phyloP scores from a whole-genome alignment of 768 basidiomycete species.

The Chalciporus chontae region DNA sequence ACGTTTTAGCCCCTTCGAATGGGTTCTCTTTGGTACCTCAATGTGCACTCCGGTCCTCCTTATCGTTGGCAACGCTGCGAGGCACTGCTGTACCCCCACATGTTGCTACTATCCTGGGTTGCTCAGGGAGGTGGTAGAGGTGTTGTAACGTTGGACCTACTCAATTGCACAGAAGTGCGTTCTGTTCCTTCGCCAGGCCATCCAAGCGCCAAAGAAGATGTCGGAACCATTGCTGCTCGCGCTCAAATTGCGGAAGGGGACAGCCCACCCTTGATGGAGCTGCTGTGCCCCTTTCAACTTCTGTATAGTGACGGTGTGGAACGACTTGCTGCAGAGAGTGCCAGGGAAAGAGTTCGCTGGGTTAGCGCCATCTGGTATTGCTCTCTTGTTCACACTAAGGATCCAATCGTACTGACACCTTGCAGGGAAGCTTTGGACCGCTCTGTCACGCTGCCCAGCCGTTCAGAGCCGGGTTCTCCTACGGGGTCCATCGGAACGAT shows the following conservation, averaged over 20 bases:
- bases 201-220: slow-evolving; percentile 77
- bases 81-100: slow-evolving; percentile 77
- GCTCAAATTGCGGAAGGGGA: slow-evolving; percentile 48
- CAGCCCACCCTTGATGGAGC: slow-evolving; percentile 55
- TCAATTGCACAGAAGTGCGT: slow-evolving; percentile 85
- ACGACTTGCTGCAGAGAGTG: slow-evolving; percentile 82
- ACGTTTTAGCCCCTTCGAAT: slow-evolving; percentile 71
- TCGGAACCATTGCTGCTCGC: slow-evolving; percentile 80
- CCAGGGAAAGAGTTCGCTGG: slow-evolving; percentile 85
- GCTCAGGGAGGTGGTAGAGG: slow-evolving; percentile 80
- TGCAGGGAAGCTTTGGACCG: slow-evolving; percentile 77
- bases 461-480: slow-evolving; percentile 43
- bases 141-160: slow-evolving; percentile 79
- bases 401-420: not conserved
- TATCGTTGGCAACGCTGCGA: slow-evolving; percentile 82
- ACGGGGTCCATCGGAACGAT: slow-evolving; percentile 68
- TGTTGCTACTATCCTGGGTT: slow-evolving; percentile 84
- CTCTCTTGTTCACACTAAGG: slow-evolving; percentile 1
- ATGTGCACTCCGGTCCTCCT: slow-evolving; percentile 79
- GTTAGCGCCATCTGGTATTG: slow-evolving; percentile 84
- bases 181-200: slow-evolving; percentile 80
- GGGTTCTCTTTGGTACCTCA: slow-evolving; percentile 87
- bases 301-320: slow-evolving; percentile 89
- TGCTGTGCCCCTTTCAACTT: slow-evolving; percentile 87
- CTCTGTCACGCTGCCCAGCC: slow-evolving; percentile 48